Conservation (phyloP, 257 asterid species). For the Capsicum pubescens region DNA sequence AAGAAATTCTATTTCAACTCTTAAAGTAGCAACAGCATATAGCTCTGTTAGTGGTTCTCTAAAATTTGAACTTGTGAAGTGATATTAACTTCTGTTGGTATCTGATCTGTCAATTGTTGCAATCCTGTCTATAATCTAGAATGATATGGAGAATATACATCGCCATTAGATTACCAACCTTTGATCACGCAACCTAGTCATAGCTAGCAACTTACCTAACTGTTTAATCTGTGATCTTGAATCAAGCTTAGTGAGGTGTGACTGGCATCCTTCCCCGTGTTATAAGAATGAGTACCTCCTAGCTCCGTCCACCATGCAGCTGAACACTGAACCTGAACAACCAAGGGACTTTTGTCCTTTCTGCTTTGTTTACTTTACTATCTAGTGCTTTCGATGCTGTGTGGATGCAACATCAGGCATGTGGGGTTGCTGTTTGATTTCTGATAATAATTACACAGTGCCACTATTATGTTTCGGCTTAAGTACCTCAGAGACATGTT, state of each 20-base stretch:
- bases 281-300: slow-evolving; percentile 20
- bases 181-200: neutral
- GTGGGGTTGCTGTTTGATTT: neutral
- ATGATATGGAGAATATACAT: neutral
- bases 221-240: slow-evolving; percentile 21
- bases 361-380: slow-evolving; percentile 11
- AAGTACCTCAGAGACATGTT: neutral
- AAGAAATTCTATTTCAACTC: neutral
- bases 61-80: slow-evolving; percentile 19
- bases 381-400: neutral
- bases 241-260: neutral
- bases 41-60: slow-evolving; percentile 1
- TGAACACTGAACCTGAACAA: slow-evolving; percentile 12
- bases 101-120: neutral
- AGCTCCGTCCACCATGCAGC: neutral
- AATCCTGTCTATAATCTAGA: neutral
- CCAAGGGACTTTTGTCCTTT: slow-evolving; percentile 9
- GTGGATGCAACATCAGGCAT: slow-evolving; percentile 12
- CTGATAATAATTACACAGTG: neutral
- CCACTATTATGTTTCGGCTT: neutral
- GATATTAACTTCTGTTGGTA: neutral
- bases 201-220: neutral
- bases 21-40: neutral
- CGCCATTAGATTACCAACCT: neutral
- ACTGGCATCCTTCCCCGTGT: neutral